Base-by-base conservation (phyloP, 2,329 filamentous ascomycete species). In the Fusarium solani-melongenae region DNA sequence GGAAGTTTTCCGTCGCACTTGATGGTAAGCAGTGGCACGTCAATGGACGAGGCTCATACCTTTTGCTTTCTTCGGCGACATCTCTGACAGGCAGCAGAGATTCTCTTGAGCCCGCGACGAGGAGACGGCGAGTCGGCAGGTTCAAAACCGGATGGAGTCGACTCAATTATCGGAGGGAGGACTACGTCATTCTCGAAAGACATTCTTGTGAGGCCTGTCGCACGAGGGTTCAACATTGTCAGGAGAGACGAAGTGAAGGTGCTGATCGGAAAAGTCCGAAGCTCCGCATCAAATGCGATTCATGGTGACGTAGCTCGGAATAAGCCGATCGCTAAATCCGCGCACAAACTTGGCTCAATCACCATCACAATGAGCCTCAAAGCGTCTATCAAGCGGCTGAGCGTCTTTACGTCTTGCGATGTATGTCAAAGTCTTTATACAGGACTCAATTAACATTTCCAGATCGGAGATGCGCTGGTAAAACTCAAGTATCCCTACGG, bases 381-480 rank as follows among this genome's bases (percentile, higher is more conserved):
- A 38, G 53, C 53, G 12, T 36, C 53, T 4, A 57, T 57, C 9
- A 57, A 57, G 15, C 53, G 53, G 15, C 15, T 57, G 10, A 12
- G 53, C 53, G 53, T 36, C 17, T 57, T 57, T n/a, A 36, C 53
- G 31, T 57, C 53, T 11, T 57, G 53, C 34, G 53, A 57, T 57
- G 53, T 57, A 57, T 38, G 53, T 57, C 11, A 20, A 34, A 22
- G 4, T 22, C 6, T 36, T 17, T 36, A 2, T 12, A 5, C 5
- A 27, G 24, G 53, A 36, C 15, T 3, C 1, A 36, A 38, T 36
- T 57, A 38, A 51, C 53, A 38, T 1, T 12, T 15, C 33, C 12
- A 74, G 71, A 70, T 74, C 27, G 69, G 74, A n/a, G 76, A 78
- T 62, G 77, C 77, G 15, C 72, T 79, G 11, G 72, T 78, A 22